phyloP scores from a whole-genome alignment of 1,284 basidiomycete species.

The Amylostereum chailletii region DNA sequence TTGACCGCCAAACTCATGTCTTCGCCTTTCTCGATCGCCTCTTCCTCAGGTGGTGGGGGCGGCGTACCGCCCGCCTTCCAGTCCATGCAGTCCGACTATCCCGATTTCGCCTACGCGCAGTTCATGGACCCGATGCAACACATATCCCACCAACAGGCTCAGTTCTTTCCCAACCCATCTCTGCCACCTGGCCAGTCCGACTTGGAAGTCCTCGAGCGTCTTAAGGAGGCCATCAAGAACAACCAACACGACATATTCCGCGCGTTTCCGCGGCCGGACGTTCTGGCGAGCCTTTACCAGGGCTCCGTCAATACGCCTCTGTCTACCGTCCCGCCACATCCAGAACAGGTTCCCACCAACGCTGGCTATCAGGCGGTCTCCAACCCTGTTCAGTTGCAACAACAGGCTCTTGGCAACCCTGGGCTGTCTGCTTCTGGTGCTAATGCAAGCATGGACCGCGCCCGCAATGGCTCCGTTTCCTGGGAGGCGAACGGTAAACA shows the following conservation, averaged over 20 bases:
- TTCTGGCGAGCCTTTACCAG: constrained; percentile 52
- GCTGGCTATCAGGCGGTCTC: neutral
- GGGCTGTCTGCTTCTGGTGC: neutral
- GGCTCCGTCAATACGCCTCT: constrained; percentile 23
- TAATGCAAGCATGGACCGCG: neutral
- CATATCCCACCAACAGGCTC: constrained; percentile 14
- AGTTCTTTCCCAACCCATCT: constrained; percentile 10
- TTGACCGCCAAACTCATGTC: constrained; percentile 17
- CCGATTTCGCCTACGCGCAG: constrained; percentile 19
- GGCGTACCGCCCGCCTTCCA: constrained; percentile 12
- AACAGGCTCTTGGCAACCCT: constrained; percentile 3
- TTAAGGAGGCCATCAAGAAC: constrained; percentile 61
- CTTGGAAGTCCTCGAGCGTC: constrained; percentile 60
- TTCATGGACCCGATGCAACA: constrained; percentile 19
- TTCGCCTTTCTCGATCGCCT: constrained; percentile 21
- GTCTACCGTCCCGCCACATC: constrained; percentile 29
- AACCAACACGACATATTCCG: constrained; percentile 64
- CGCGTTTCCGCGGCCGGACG: constrained; percentile 52
- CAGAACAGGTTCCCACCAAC: constrained; percentile 26
- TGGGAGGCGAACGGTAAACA: constrained; percentile 2
- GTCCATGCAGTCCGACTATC: constrained; percentile 11
- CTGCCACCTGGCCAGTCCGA: constrained; percentile 36
- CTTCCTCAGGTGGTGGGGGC: constrained; percentile 14
- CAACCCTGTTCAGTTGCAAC: constrained; percentile 2
- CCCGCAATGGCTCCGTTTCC: constrained; percentile 1